Percentiles rank a stretch among this genome's conserved stretches.
phyloP scores from a whole-genome alignment of 2,329 filamentous ascomycete species.

The Fusarium sp. region DNA sequence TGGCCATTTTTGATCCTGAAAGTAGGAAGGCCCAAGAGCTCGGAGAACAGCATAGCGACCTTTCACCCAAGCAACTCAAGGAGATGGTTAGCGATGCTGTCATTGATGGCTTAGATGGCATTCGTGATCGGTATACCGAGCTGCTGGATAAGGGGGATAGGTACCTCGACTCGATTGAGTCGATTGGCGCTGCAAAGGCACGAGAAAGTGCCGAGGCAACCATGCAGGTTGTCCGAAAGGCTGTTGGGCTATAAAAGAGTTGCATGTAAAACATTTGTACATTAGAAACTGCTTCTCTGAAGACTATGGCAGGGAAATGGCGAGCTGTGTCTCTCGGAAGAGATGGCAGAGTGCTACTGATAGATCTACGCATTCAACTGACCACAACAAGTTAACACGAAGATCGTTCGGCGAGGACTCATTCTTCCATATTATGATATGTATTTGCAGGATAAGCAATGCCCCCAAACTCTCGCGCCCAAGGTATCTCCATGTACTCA shows the following conservation, averaged over 20 bases:
- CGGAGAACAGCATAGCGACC: slow-evolving; percentile 50
- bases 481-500: not conserved
- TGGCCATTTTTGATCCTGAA: slow-evolving; percentile 71
- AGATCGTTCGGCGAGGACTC: not conserved
- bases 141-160: slow-evolving; percentile 58
- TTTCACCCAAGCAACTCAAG: slow-evolving; percentile 53
- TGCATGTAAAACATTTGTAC: not conserved
- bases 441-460: not conserved
- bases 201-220: slow-evolving; percentile 66
- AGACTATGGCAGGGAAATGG: no score
- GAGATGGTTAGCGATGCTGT: slow-evolving; percentile 68
- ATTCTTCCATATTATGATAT: not conserved
- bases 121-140: slow-evolving; percentile 66
- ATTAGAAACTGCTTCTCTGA: not conserved
- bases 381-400: not conserved
- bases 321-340: not conserved
- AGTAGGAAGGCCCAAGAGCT: slow-evolving; percentile 53
- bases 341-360: not conserved
- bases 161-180: slow-evolving; percentile 66
- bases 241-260: slow-evolving; percentile 57
- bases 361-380: not conserved
- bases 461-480: not conserved
- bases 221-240: slow-evolving; percentile 62
- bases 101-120: slow-evolving; percentile 58
- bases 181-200: slow-evolving; percentile 69